These are phyloP conservation scores for Coniophora puteana DNA, from an alignment of 1,284 basidiomycete species.

Conservation along the genomic window DNA sequence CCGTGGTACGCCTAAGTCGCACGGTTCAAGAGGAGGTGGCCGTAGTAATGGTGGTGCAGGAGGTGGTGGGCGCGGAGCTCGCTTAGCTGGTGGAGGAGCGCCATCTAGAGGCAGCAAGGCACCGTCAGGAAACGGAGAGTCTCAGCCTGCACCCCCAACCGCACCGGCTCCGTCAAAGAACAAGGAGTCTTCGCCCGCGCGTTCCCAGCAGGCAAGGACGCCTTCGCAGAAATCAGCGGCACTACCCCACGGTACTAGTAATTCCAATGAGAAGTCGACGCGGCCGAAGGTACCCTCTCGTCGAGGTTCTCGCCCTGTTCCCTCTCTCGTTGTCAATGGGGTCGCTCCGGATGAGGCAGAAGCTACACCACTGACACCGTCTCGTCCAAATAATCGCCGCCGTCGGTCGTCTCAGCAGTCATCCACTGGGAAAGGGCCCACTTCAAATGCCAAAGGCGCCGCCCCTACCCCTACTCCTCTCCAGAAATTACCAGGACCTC, in stretches of 20 bases:
- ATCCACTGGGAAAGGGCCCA: conserved; percentile 15
- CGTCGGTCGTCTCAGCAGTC: conserved; percentile 31
- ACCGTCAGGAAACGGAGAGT: conserved; percentile 17
- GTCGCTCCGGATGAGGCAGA: conserved; percentile 24
- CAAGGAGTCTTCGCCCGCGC: conserved; percentile 14
- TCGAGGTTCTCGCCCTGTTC: conserved; percentile 31
- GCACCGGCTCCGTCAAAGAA: conserved; percentile 14
- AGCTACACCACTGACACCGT: conserved; percentile 27
- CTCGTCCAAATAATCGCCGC: conserved; percentile 36
- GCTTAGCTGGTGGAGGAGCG: conserved; percentile 23
- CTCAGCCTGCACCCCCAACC: conserved; percentile 13
- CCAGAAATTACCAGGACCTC: conserved; percentile 23
- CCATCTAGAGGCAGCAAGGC: conserved; percentile 23
- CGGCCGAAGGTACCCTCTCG: conserved; percentile 34
- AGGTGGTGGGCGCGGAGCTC: conserved; percentile 24
- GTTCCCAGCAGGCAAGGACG: conserved; percentile 9
- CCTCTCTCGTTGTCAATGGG: conserved; percentile 27
- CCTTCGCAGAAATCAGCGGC: conserved; percentile 14
- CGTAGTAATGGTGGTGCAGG: conserved; percentile 27
- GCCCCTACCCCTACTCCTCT: conserved; percentile 17
- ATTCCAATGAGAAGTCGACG: conserved; percentile 21
- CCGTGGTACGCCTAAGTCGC: too few relatives aligned
- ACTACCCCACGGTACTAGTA: too few relatives aligned
- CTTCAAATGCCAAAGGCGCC: conserved; percentile 11
- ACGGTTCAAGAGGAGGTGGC: conserved; percentile 28